A percentile compares a stretch with the other conserved stretches of the same genome.
These are phyloP conservation scores for Dichotomocladium elegans DNA, from an alignment of 371 early-diverging fungal genomes.

Conservation along the genomic window DNA sequence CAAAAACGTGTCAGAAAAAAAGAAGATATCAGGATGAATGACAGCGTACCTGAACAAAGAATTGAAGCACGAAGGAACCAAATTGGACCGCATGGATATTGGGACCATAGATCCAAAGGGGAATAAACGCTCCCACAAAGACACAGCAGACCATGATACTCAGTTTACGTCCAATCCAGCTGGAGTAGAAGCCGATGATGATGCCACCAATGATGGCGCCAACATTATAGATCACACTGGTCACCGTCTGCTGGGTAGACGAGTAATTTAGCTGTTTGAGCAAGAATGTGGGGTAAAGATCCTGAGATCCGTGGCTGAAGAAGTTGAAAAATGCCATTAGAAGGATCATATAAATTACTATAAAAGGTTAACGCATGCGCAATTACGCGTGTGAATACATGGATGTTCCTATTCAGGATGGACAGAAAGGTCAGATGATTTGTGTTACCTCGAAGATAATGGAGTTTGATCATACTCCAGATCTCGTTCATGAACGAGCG, in stretches of 20 bases:
- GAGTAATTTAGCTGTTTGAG: conserved; percentile 52
- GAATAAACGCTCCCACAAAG: conserved; percentile 59
- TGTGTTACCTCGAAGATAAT: conserved; percentile 41
- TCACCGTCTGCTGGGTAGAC: conserved; percentile 49
- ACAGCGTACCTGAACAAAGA: conserved; percentile 58
- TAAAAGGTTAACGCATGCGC: not conserved
- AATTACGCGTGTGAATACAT: not conserved
- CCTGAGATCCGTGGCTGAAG: conserved; percentile 69
- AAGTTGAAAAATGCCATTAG: conserved; percentile 66
- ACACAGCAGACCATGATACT: conserved; percentile 44
- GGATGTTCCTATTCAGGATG: too few relatives aligned
- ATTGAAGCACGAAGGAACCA: conserved; percentile 62
- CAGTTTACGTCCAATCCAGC: conserved; percentile 61
- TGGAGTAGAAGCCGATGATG: conserved; percentile 57
- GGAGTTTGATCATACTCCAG: conserved; percentile 40
- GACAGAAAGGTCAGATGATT: too few relatives aligned
- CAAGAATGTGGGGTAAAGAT: conserved; percentile 70
- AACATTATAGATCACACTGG: conserved; percentile 56
- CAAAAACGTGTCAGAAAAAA: not conserved
- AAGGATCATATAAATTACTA: conserved; percentile 52
- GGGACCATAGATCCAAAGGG: conserved; percentile 60
- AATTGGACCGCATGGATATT: conserved; percentile 40
- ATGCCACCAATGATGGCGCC: conserved; percentile 21
- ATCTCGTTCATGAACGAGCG: conserved; percentile 37
- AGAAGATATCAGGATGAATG: too few relatives aligned